Base-by-base conservation (phyloP, 2,329 filamentous ascomycete genomes). In the Aspergillus ibericus region DNA sequence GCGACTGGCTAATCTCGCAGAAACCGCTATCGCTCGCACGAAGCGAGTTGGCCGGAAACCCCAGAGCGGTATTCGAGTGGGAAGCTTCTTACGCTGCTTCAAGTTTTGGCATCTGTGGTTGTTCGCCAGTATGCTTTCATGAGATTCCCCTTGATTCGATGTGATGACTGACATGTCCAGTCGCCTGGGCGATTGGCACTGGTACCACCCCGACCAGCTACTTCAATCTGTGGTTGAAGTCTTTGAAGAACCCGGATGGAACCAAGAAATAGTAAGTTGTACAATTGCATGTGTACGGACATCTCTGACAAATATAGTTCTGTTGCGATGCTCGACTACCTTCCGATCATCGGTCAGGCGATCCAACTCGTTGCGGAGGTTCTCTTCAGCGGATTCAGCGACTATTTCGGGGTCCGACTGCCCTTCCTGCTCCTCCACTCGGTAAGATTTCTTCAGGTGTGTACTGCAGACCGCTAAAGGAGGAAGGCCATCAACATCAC, bases 201-300 rank as follows among this genome's bases (percentile, higher is more conserved):
- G 47, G 47, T 10, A 56, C 54, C 2, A 42, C 44, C 2, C 54
- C 54, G 12, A 49, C 34, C 2, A 56, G 25, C 25, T 56, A 56
- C 36, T 56, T 56, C 35, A 56, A 56, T 20, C 54, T 56, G 22
- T 56, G 54, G 54, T 44, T 56, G 15, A 56, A 56, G 35, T 56
- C 54, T 8, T 34, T 56, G 32, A 56, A 50, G 12, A 56, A 56
- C 22, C 15, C 46, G 2, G 46, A 56, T 6, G 54, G 54, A 9
- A 32, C 54, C 2, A 20, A 12, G 5, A 53, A 44, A 16, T 53
- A 53, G 51, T 53, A 53, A 20, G 22, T 20, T 1, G 9, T 6
- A 4, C 12, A 2, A 1, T 7, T 8, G 15, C n/a, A 7, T 5
- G 9, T 29, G 2, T 32, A 13, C 5, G 15, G 16, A 9, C 7